phyloP scores from a whole-genome alignment of 2,329 filamentous ascomycete genomes.

The Davidsoniella neocaledoniae region DNA sequence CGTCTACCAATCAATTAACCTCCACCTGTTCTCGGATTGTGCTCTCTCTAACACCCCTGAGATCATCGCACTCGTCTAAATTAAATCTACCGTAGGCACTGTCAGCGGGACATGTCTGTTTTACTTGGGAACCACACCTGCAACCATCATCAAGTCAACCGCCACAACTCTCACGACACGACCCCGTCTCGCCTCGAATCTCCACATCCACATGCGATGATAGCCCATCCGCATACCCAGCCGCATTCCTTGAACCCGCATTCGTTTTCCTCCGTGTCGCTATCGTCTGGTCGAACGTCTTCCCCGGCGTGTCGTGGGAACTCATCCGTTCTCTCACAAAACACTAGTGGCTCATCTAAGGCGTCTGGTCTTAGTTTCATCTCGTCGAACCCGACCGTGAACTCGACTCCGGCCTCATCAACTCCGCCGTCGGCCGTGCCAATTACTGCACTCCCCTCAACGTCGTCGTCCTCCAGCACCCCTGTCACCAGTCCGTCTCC shows the following conservation, averaged over 20 bases:
- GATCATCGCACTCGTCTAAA: too few species aligned
- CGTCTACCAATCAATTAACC: too few species aligned
- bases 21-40: too few species aligned
- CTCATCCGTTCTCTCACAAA: background rate
- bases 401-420: background rate
- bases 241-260: background rate
- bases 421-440: background rate
- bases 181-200: background rate
- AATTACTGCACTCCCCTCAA: background rate
- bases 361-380: background rate
- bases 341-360: background rate
- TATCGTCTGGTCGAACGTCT: background rate
- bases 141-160: background rate
- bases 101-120: too few species aligned
- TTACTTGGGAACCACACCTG: conserved; percentile 1
- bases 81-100: background rate
- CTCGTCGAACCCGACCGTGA: background rate
- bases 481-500: background rate
- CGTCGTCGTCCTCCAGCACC: background rate
- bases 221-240: conserved; percentile 3
- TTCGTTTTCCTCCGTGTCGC: background rate
- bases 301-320: background rate
- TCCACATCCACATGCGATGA: conserved; percentile 7
- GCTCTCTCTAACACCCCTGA: too few species aligned
- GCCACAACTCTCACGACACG: background rate